Conservation (phyloP, 2,329 filamentous ascomycete species). For the Claviceps africana region DNA sequence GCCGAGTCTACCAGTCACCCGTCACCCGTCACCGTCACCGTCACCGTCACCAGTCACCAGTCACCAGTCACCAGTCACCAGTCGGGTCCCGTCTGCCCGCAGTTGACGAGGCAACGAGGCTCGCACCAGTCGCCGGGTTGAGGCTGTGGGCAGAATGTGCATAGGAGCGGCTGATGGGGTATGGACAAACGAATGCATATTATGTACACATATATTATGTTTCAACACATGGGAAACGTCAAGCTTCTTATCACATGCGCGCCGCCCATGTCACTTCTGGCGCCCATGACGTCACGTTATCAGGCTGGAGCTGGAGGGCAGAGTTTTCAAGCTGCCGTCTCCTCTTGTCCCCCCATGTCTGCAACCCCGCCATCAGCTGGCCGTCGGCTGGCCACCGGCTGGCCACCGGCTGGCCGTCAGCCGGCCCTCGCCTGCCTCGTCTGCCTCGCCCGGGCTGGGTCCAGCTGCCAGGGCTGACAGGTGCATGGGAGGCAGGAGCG, state of each 20-base stretch:
- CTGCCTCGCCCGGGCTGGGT: too few relatives aligned
- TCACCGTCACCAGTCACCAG: neutral
- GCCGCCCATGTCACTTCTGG: neutral
- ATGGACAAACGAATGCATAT: too few relatives aligned
- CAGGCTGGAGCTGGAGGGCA: neutral
- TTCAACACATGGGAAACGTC: neutral
- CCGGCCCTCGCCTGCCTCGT: too few relatives aligned
- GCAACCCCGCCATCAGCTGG: neutral
- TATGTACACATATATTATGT: too few relatives aligned
- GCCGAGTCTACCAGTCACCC: neutral
- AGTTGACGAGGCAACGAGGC: neutral
- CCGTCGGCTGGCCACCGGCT: too few relatives aligned
- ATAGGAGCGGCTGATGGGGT: too few relatives aligned
- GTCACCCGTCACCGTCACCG: neutral
- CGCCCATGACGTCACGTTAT: neutral
- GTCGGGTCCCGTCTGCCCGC: neutral
- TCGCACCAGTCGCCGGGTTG: neutral
- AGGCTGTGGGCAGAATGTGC: neutral
- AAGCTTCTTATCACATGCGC: neutral
- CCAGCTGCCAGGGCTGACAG: neutral
- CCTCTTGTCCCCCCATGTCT: neutral
- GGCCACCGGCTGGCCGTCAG: too few relatives aligned
- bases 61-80: neutral
- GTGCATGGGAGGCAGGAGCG: too few relatives aligned
- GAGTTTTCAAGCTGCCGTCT: neutral